Evolutionary conservation across 2,329 filamentous ascomycete genomes (phyloP).

Genomic region (Fusarium brachygibbosum): DNA sequence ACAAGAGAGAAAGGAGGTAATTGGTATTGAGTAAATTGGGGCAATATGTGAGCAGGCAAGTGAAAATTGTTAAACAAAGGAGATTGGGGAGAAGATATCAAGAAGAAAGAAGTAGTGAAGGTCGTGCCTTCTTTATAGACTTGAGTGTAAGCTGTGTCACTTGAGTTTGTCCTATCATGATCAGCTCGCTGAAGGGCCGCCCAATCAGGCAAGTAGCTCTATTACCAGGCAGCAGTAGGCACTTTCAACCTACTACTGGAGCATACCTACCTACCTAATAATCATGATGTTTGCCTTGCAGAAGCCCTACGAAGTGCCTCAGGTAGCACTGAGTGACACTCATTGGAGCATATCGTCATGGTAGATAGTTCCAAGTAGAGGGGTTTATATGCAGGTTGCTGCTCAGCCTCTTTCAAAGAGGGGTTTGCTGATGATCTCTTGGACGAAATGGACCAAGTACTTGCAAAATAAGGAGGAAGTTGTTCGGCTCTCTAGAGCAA

Average conservation of each 20-base stretch:
- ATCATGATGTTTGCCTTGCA: slow-evolving; percentile 11
- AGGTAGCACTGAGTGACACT: neutral
- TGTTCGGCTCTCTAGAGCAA: neutral
- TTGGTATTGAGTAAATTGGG: neutral
- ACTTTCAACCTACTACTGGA: slow-evolving; percentile 8
- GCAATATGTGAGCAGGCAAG: neutral
- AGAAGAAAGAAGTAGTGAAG: neutral
- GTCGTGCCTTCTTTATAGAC: slow-evolving; percentile 29
- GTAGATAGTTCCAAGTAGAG: neutral
- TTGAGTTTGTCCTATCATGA: slow-evolving; percentile 6
- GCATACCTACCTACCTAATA: too few species aligned
- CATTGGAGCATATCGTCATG: neutral
- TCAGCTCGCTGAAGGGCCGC: neutral
- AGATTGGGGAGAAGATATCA: neutral
- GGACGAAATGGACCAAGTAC: neutral
- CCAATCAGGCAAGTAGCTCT: slow-evolving; percentile 24
- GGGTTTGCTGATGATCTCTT: slow-evolving; percentile 5
- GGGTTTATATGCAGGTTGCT: slow-evolving; percentile 12
- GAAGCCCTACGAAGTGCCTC: neutral
- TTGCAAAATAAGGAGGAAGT: neutral
- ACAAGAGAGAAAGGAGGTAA: too few species aligned
- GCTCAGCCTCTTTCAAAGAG: slow-evolving; percentile 16
- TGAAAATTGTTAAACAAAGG: neutral
- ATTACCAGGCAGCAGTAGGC: slow-evolving; percentile 34
- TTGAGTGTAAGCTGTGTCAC: slow-evolving; percentile 1